phyloP scores from a whole-genome alignment of 2,329 filamentous ascomycete species.

The Calonectria honghensis region DNA sequence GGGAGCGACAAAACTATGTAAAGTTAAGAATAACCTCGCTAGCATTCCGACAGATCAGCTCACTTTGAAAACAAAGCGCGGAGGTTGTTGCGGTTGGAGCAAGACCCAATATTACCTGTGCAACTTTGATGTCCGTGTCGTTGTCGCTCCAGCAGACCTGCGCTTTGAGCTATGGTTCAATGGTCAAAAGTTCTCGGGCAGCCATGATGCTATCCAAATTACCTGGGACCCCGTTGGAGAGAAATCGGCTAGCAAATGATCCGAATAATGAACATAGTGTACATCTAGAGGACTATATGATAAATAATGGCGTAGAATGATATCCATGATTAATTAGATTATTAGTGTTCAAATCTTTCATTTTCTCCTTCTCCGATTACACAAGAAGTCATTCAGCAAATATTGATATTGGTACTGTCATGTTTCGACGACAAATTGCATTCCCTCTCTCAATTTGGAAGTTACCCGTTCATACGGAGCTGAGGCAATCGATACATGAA shows the following conservation, averaged over 20 bases:
- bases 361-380: no score
- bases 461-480: no score
- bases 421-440: no score
- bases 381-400: no score
- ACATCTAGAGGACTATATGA: neutral
- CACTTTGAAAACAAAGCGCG: conserved; percentile 55
- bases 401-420: no score
- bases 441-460: no score
- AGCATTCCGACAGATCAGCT: conserved; percentile 63
- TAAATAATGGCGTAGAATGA: neutral
- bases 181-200: conserved; percentile 53
- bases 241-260: neutral
- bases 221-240: conserved; percentile 39
- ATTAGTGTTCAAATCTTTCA: no score
- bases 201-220: conserved; percentile 48
- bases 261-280: no score
- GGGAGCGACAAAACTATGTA: conserved; percentile 62
- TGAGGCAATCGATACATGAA: no score
- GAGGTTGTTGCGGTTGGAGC: conserved; percentile 58
- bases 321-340: neutral
- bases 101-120: conserved; percentile 62
- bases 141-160: conserved; percentile 74
- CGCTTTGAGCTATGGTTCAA: conserved; percentile 65
- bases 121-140: conserved; percentile 70
- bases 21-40: conserved; percentile 63